Evolutionary conservation across 495 filamentous ascomycete genomes (phyloP).

Genomic region (Filosporella fistucella): DNA sequence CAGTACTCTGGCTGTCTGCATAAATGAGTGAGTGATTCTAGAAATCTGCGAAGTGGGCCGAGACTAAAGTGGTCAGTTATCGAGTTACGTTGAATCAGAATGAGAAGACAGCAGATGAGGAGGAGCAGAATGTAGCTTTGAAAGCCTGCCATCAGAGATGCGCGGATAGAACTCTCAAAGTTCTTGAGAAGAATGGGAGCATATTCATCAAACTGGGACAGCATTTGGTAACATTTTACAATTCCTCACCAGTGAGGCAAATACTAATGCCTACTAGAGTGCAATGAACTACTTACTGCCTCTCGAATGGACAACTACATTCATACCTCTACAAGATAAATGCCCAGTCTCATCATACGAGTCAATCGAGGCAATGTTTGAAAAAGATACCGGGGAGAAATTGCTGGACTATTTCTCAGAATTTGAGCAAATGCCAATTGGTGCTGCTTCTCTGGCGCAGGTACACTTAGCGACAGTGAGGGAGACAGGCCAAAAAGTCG

Average conservation of each 20-base stretch:
- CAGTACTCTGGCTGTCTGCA: constrained; percentile 67
- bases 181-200: constrained; percentile 91
- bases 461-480: constrained; percentile 87
- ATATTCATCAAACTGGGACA: constrained; percentile 99
- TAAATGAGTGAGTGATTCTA: constrained; percentile 74
- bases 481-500: constrained; percentile 84
- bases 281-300: constrained; percentile 97
- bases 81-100: constrained; percentile 71
- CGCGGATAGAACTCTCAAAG: constrained; percentile 73
- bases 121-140: constrained; percentile 61
- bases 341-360: constrained; percentile 92
- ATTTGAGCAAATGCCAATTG: constrained; percentile 76
- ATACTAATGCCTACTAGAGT: constrained; percentile 41
- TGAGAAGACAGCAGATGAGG: constrained; percentile 49
- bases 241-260: neutral
- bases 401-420: constrained; percentile 78
- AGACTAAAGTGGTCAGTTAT: constrained; percentile 51
- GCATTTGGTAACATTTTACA: constrained; percentile 56
- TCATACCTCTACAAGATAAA: constrained; percentile 92
- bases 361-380: constrained; percentile 82
- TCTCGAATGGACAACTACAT: constrained; percentile 90
- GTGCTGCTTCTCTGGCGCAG: constrained; percentile 91
- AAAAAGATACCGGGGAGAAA: constrained; percentile 73
- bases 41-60: neutral
- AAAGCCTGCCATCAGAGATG: constrained; percentile 89